phyloP scores from a whole-genome alignment of 805 yeast species.

The Phaffomyces thermotolerans region DNA sequence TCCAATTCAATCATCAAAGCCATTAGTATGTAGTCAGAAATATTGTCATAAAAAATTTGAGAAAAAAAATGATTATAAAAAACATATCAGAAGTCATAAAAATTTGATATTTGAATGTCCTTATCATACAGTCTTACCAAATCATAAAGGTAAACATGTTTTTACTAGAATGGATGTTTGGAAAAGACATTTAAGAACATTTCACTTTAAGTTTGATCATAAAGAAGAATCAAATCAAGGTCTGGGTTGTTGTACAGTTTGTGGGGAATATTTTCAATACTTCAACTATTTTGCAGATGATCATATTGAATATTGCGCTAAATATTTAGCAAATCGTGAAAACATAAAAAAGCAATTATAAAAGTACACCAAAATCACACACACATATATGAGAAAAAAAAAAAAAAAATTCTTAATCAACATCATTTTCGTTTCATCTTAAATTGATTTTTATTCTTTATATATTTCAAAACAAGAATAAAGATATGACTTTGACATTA shows the following conservation, averaged over 20 bases:
- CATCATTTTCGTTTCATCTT: too few relatives aligned
- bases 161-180: slow-evolving; percentile 69
- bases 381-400: too few relatives aligned
- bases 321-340: neutral
- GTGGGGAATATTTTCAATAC: slow-evolving; percentile 48
- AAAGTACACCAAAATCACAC: neutral
- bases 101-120: slow-evolving; percentile 7
- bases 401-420: too few relatives aligned
- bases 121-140: slow-evolving; percentile 19
- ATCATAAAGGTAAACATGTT: slow-evolving; percentile 72
- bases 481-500: too few relatives aligned
- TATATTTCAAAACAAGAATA: too few relatives aligned
- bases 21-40: slow-evolving; percentile 2
- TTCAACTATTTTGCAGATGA: slow-evolving; percentile 35
- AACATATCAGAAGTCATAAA: slow-evolving; percentile 6
- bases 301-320: slow-evolving; percentile 8
- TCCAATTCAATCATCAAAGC: neutral
- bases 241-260: slow-evolving; percentile 58
- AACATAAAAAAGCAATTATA: neutral
- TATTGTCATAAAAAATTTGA: slow-evolving; percentile 3
- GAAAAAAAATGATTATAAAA: slow-evolving; percentile 6
- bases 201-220: slow-evolving; percentile 38
- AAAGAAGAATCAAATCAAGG: slow-evolving; percentile 32
- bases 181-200: slow-evolving; percentile 63
- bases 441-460: neutral